phyloP scores from a whole-genome alignment of 202 grass and related monocot species.

The Panicum virgatum region DNA sequence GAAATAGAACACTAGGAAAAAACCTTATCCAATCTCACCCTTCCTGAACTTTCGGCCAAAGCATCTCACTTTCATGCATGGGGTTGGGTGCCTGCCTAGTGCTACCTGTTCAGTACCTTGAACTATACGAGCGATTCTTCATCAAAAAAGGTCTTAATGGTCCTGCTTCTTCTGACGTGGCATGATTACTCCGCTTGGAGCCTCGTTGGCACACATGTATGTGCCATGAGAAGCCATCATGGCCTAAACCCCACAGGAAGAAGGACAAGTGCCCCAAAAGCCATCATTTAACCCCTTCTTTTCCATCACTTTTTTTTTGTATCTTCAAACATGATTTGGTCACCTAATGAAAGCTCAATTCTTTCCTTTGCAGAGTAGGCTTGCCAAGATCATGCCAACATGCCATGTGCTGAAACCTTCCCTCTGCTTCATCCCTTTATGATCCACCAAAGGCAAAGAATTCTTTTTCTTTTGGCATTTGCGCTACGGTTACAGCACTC shows the following conservation, averaged over 20 bases:
- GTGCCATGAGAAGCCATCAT: slow-evolving; percentile 47
- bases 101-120: neutral
- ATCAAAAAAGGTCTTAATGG: neutral
- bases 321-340: slow-evolving; percentile 11
- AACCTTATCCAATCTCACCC: neutral
- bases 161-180: slow-evolving; percentile 40
- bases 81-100: slow-evolving; percentile 3
- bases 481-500: slow-evolving; percentile 11
- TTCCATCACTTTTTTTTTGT: slow-evolving; percentile 18
- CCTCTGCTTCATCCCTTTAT: slow-evolving; percentile 47
- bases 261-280: slow-evolving; percentile 18
- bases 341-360: slow-evolving; percentile 49
- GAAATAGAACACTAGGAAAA: neutral
- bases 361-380: slow-evolving; percentile 41
- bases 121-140: neutral
- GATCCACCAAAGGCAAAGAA: slow-evolving; percentile 47
- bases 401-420: slow-evolving; percentile 62
- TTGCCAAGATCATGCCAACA: slow-evolving; percentile 40
- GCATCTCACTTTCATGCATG: slow-evolving; percentile 11
- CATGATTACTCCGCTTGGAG: slow-evolving; percentile 39
- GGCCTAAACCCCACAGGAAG: slow-evolving; percentile 32
- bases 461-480: slow-evolving; percentile 35
- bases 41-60: slow-evolving; percentile 5
- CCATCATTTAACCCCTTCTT: slow-evolving; percentile 31
- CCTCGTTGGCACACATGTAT: slow-evolving; percentile 40